Conservation (phyloP, 768 basidiomycete species). For the Cantharellus cinnabarinus region DNA sequence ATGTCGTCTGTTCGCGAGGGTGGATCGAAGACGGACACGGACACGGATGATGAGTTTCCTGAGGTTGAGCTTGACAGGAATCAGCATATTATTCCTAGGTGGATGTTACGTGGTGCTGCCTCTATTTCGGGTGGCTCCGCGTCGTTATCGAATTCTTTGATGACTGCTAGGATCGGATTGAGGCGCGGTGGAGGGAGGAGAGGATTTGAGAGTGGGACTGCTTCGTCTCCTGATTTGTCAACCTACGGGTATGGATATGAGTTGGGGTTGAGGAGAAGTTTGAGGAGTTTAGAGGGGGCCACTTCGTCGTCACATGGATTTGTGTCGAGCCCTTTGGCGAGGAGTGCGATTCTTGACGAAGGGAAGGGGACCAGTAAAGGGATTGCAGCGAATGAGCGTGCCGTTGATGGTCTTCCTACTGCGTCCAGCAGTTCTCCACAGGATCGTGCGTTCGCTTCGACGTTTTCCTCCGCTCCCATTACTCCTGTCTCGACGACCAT, state of each 20-base stretch:
- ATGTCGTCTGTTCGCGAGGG: neutral
- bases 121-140: neutral
- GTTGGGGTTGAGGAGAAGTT: no score
- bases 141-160: neutral
- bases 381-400: neutral
- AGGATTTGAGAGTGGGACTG: slow-evolving; percentile 31
- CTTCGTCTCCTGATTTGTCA: slow-evolving; percentile 48
- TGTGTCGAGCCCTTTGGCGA: neutral
- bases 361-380: neutral
- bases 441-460: neutral
- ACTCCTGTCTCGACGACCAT: no score
- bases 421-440: neutral
- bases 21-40: slow-evolving; percentile 18
- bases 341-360: no score
- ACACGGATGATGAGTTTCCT: slow-evolving; percentile 48
- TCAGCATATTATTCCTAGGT: slow-evolving; percentile 90
- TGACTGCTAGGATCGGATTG: neutral
- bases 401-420: no score
- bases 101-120: slow-evolving; percentile 39
- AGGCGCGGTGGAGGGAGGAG: neutral
- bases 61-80: slow-evolving; percentile 86
- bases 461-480: neutral
- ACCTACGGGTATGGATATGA: no score
- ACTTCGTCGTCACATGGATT: neutral
- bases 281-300: neutral